phyloP scores from a whole-genome alignment of 2,329 filamentous ascomycete genomes.

The Phaeosphaeriaceae sp. region DNA sequence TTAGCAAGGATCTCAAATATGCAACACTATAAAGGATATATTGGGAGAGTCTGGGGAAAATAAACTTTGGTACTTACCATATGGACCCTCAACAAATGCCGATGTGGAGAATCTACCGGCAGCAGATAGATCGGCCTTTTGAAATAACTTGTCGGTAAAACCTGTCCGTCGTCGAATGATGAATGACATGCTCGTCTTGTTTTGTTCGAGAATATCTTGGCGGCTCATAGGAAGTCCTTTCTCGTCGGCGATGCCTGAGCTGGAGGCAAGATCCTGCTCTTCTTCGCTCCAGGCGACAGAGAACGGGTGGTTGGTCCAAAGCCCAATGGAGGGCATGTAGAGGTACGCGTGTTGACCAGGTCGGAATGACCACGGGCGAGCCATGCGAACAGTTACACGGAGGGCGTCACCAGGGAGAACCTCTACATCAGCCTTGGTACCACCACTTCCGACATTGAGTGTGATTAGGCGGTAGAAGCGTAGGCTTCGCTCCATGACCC shows the following conservation, averaged over 20 bases:
- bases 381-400: constrained; percentile 75
- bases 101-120: constrained; percentile 65
- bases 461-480: constrained; percentile 68
- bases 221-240: constrained; percentile 56
- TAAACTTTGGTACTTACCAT: constrained; percentile 55
- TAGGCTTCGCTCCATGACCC: constrained; percentile 67
- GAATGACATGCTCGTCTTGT: constrained; percentile 72
- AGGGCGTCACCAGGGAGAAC: constrained; percentile 77
- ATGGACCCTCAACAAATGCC: constrained; percentile 88
- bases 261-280: constrained; percentile 47
- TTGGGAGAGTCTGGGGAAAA: constrained; percentile 30
- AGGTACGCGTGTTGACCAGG: constrained; percentile 81
- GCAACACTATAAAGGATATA: constrained; percentile 33
- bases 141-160: constrained; percentile 82
- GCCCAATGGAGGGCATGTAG: constrained; percentile 74
- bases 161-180: constrained; percentile 87
- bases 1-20: constrained; percentile 32
- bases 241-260: constrained; percentile 42
- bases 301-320: constrained; percentile 80
- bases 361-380: constrained; percentile 76
- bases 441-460: constrained; percentile 69
- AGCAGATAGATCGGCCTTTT: constrained; percentile 65
- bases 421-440: constrained; percentile 73
- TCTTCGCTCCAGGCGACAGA: constrained; percentile 80
- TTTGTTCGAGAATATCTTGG: constrained; percentile 58